A percentile compares a stretch with the other conserved stretches of the same genome.
phyloP scores from a whole-genome alignment of 148 eudicot genomes.

The Heliosperma pusillum region DNA sequence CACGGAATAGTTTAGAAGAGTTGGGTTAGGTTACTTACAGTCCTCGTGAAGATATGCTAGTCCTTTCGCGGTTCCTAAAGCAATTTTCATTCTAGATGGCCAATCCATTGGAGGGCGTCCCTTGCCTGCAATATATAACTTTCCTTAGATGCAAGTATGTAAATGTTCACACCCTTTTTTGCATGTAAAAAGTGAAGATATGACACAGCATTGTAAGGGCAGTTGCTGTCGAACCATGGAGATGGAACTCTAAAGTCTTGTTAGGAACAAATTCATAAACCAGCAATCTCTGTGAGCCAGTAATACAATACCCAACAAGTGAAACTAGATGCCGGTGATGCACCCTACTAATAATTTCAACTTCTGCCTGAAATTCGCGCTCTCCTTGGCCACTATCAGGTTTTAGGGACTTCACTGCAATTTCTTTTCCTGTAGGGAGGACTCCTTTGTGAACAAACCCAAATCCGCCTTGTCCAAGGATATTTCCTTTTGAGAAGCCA shows the following conservation, averaged over 20 bases:
- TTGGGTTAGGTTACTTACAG: constrained; percentile 37
- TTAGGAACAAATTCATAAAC: constrained; percentile 85
- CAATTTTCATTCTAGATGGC: constrained; percentile 54
- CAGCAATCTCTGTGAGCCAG: constrained; percentile 68
- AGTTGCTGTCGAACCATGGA: constrained; percentile 46
- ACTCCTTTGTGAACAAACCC: constrained; percentile 83
- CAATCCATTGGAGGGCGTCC: constrained; percentile 50
- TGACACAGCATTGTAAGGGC: background rate
- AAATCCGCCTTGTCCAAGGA: constrained; percentile 91
- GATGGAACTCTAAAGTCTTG: constrained; percentile 78
- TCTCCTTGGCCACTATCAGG: constrained; percentile 83
- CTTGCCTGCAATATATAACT: constrained; percentile 39
- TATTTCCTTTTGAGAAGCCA: constrained; percentile 66
- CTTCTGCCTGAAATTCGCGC: constrained; percentile 84
- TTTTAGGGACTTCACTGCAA: constrained; percentile 83
- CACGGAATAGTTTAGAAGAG: background rate
- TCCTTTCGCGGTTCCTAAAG: constrained; percentile 79
- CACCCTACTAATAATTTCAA: constrained; percentile 90
- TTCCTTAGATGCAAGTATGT: constrained; percentile 12
- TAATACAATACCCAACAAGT: constrained; percentile 75
- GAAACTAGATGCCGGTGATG: constrained; percentile 96
- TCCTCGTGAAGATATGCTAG: constrained; percentile 71
- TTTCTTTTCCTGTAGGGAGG: constrained; percentile 81
- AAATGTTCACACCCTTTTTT: no score
- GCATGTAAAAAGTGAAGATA: no score